These are phyloP conservation scores for Buxus sempervirens DNA, from an alignment of 164 flowering plant species.

Conservation along the genomic window DNA sequence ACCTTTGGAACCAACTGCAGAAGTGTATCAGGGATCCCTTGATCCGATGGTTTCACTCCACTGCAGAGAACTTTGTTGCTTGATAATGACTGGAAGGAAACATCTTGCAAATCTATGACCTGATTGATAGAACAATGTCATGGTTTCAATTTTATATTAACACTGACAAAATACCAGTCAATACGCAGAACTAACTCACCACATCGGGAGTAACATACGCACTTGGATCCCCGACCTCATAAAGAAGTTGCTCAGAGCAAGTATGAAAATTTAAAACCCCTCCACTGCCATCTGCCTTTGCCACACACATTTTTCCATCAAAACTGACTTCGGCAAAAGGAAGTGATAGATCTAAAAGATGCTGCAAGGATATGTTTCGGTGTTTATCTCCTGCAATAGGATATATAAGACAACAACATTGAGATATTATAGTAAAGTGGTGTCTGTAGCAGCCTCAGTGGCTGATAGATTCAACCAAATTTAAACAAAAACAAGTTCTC, in stretches of 20 bases:
- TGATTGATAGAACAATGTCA: constrained; percentile 25
- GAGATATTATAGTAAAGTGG: not conserved
- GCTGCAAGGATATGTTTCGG: constrained; percentile 51
- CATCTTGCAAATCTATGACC: constrained; percentile 74
- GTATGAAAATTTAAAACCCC: constrained; percentile 72
- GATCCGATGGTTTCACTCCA: constrained; percentile 68
- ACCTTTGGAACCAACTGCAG: constrained; percentile 86
- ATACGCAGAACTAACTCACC: constrained; percentile 36
- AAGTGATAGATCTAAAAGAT: constrained; percentile 74
- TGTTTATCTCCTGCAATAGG: constrained; percentile 56
- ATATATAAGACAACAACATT: not conserved
- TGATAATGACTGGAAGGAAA: constrained; percentile 61
- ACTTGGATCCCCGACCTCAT: constrained; percentile 86
- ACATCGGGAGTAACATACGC: constrained; percentile 93
- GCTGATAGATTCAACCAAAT: not conserved
- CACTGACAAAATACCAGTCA: not conserved
- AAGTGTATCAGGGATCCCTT: constrained; percentile 55
- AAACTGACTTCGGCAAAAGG: constrained; percentile 79
- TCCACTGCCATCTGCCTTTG: constrained; percentile 78
- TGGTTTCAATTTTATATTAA: not conserved
- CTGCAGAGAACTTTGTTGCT: constrained; percentile 57
- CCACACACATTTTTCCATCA: constrained; percentile 68
- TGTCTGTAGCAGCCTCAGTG: not conserved
- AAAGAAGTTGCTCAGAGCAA: constrained; percentile 95
- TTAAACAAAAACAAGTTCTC: not conserved